Base-by-base conservation (phyloP, 805 yeast species). In the Kazachstania viticola region DNA sequence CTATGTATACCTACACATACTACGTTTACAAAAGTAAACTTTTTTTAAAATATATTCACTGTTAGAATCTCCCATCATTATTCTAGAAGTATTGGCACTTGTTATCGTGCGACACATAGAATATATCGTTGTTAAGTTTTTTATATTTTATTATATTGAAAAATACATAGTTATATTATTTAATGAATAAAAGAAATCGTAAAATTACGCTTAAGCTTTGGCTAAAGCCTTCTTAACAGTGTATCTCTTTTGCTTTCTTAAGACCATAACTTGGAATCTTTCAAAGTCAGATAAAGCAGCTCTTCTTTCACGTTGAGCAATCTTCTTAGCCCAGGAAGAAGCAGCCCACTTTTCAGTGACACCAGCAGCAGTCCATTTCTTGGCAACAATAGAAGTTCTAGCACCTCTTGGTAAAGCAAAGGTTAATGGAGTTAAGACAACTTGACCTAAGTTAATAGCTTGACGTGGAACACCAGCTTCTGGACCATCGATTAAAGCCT, bases 221-320 rank as follows among this genome's bases (percentile, higher is more conserved):
- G 95, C 94, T 61, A 81, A 77, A 67, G 94, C 93, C 76, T 84
- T 87, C 74, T 80, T 83, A 60, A 84, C 88, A 69, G 85, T 82
- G 65, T 67, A 79, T 72, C 85, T 81, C 72, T 83, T 84, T 76
- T 93, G 96, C 79, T 88, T 91, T 81, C 81, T 91, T 66, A 85
- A 77, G 56, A 85, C 93, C 67, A 81, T 64, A 56, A 88, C 98
- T 77, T 88, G 95, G 95, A 91, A 91, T 79, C 99, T 87, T 75
- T 91, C 95, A 60, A 91, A 91, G 71, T 91, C 99, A 54, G 88
- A 63, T 66, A 93, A 80, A 62, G 78, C 71, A 58, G 93, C 68
- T 77, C 98, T 83, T 69, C 78, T 83, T 68, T 80, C 78, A 69
- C 83, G 84, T 69, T 82, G 79, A 63, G 93, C 95, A 59, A 91